Evolutionary conservation across 441 rosid species (phyloP).

Genomic region (Macaranga tanarius): DNA sequence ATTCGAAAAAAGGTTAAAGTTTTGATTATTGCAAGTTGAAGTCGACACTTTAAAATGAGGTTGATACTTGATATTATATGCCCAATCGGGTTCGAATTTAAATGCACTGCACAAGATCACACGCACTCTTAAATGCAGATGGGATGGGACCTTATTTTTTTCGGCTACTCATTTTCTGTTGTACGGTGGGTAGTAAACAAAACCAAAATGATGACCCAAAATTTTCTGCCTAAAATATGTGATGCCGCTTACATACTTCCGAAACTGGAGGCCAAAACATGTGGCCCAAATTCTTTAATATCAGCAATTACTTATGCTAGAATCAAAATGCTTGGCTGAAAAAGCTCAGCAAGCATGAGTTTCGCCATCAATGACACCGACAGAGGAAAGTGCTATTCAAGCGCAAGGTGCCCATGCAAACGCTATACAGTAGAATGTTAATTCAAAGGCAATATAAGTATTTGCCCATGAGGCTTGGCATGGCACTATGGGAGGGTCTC

Average conservation of each 20-base stretch:
- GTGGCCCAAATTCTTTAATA: constrained; percentile 11
- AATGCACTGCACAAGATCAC: not conserved
- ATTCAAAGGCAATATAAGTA: too few species aligned
- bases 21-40: too few species aligned
- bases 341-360: not conserved
- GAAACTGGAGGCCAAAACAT: not conserved
- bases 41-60: not conserved
- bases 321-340: constrained; percentile 7
- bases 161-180: not conserved
- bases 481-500: too few species aligned
- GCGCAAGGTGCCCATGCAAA: not conserved
- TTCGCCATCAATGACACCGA: constrained; percentile 5
- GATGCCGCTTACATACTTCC: not conserved
- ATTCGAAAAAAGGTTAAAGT: not conserved
- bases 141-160: constrained; percentile 10
- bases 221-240: not conserved
- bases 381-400: constrained; percentile 3
- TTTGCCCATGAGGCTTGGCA: too few species aligned
- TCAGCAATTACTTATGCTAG: constrained; percentile 8
- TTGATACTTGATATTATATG: not conserved
- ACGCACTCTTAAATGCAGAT: constrained; percentile 10
- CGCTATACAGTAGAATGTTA: not conserved
- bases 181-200: constrained; percentile 18
- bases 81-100: not conserved
- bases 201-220: not conserved